These are phyloP conservation scores for Lactarius quietus DNA, from an alignment of 768 basidiomycete genomes.

Conservation along the genomic window DNA sequence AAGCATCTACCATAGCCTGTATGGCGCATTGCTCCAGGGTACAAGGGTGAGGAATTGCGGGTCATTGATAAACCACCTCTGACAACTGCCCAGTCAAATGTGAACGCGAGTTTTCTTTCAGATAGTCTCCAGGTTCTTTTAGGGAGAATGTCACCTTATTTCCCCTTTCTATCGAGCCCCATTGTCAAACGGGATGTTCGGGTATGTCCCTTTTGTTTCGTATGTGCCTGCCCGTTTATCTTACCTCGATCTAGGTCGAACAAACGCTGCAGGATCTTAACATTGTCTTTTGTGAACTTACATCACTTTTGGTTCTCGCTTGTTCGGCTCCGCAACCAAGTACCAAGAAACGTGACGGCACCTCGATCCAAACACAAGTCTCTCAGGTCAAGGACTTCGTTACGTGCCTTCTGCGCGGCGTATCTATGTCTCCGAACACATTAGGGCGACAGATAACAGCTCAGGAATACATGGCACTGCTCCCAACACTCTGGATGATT, in stretches of 20 bases:
- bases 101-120: slow-evolving; percentile 34
- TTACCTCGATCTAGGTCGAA: slow-evolving; percentile 45
- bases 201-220: slow-evolving; percentile 36
- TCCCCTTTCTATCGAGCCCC: slow-evolving; percentile 59
- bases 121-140: slow-evolving; percentile 59
- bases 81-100: neutral
- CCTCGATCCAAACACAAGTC: slow-evolving; percentile 26
- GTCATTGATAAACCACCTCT: neutral
- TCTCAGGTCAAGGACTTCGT: slow-evolving; percentile 55
- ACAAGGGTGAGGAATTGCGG: slow-evolving; percentile 36
- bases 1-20: slow-evolving; percentile 57
- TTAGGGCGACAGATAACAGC: slow-evolving; percentile 50
- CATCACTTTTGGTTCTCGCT: slow-evolving; percentile 54
- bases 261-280: slow-evolving; percentile 68
- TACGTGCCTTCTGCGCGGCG: slow-evolving; percentile 52
- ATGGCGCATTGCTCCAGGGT: slow-evolving; percentile 50
- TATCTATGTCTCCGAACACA: slow-evolving; percentile 10
- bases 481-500: slow-evolving; percentile 78
- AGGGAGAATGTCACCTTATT: slow-evolving; percentile 74
- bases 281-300: slow-evolving; percentile 73
- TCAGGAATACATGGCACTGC: slow-evolving; percentile 56
- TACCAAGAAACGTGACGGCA: slow-evolving; percentile 17
- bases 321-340: slow-evolving; percentile 25
- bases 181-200: slow-evolving; percentile 50
- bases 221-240: slow-evolving; percentile 13